These are phyloP conservation scores for Exophiala sp. DNA, from an alignment of 2,329 filamentous ascomycete genomes.

Conservation along the genomic window DNA sequence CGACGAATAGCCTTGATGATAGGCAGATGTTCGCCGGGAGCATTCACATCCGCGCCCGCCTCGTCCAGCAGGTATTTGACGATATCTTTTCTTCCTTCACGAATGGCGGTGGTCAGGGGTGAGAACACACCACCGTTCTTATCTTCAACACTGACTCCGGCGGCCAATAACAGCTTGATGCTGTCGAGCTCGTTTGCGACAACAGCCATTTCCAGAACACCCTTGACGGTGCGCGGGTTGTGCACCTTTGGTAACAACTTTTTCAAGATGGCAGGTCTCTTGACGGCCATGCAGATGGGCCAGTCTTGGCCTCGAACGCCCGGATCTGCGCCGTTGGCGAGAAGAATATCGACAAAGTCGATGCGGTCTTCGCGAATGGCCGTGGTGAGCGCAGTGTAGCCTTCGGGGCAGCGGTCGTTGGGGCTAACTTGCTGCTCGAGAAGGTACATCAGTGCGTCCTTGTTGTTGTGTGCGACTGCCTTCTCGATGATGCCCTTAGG, in stretches of 20 bases:
- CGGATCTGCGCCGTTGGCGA: conserved; percentile 59
- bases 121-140: conserved; percentile 71
- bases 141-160: conserved; percentile 66
- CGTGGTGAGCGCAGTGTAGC: conserved; percentile 62
- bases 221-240: conserved; percentile 61
- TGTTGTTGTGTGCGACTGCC: conserved; percentile 60
- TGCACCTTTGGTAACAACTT: conserved; percentile 56
- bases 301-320: conserved; percentile 64
- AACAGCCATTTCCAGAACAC: conserved; percentile 65
- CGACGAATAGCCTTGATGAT: conserved; percentile 66
- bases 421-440: conserved; percentile 58
- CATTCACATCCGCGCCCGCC: conserved; percentile 62
- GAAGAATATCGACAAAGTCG: conserved; percentile 59
- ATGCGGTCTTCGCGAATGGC: conserved; percentile 60
- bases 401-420: conserved; percentile 58
- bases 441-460: conserved; percentile 59
- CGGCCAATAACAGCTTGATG: conserved; percentile 61
- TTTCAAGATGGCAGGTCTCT: conserved; percentile 57
- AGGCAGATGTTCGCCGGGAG: conserved; percentile 67
- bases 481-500: conserved; percentile 66
- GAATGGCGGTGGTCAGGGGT: conserved; percentile 63
- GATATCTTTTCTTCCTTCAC: conserved; percentile 60
- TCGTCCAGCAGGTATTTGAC: conserved; percentile 60
- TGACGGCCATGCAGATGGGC: conserved; percentile 67
- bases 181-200: conserved; percentile 64